Evolutionary conservation across 2,329 filamentous ascomycete genomes (phyloP), one percentile per base, ranked within the genome.

Genomic region (Cladorrhinum sp.): DNA sequence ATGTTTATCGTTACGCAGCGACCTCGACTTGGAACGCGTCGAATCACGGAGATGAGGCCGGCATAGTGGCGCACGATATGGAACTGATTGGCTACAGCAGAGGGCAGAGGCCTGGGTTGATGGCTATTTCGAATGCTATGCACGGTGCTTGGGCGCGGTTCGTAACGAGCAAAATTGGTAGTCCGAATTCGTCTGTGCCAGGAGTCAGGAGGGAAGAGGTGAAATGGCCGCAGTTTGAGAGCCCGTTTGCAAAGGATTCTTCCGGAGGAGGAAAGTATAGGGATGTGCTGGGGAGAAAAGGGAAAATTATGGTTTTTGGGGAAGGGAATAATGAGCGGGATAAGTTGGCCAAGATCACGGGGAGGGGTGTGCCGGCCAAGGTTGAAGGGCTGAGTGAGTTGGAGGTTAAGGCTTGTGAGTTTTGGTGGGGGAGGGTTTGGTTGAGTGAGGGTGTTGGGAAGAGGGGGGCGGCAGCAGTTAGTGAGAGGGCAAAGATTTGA

Each of bases 1-100:
- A 83, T 65, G 75, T 86, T 0, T 89, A 88, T 68, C 82, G 86
- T 68, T 88, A 80, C 70, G 85, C 84, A 0, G 77, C 82, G 0
- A 76, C 75, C n/a, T 73, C 73, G 2, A 60, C 64, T 3, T 72
- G 72, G 62, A 72, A 70, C 48, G 75, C 73, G 18, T 76, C 80
- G 1, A 78, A 79, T 64, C 81, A 84, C 69, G 79, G 74, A 54
- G 79, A 81, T 66, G 78, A 83, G 62, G 70, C 74, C 0, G 68
- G 72, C 27, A 66, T 78, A 13, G 78, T 80, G 3, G 70, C 76
- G 2, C 79, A 79, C 67, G 78, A 81, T 61, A 70, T 75, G 67
- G 65, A 60, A 13, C 64, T 65, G 2, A 67, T 81, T 9, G 50
- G 36, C 2, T 59, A 60, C 6, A 66, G 18, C 12, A 23, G 25